Base-by-base conservation (phyloP, 352 stramenopile genomes). In the Bremia lactucae region DNA sequence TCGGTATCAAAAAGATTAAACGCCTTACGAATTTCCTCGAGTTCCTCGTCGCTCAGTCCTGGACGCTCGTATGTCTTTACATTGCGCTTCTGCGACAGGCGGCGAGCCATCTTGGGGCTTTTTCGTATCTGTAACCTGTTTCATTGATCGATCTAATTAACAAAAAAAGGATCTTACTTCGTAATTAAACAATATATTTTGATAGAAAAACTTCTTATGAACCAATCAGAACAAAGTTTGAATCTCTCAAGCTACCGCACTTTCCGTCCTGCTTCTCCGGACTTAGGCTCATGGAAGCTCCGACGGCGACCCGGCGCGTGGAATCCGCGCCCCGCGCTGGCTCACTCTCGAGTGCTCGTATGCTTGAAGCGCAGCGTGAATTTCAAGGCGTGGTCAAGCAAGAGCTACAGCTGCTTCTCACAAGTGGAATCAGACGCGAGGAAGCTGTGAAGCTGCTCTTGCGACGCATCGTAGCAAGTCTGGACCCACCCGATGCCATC, bases 1-100 rank as follows among this genome's bases (percentile, higher is more conserved):
- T 98, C 94, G 20, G 89, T 97, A 64, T 98, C 94, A 49, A 98
- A 98, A 15, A 98, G 69, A 57, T 98, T 90, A 63, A 98, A 98
- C 10, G 94, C 91, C 65, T 97, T 91, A 33, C 88, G 79, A 63
- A 97, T 97, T 69, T 97, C 91, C 60, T 97, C 86, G 34, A 96
- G 87, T 62, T 97, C 87, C 58, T 97, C 87, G 49, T 97, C 87
- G 31, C 84, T 96, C 42, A 96, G 67, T 0, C 67, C 72, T 21
- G 72, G 72, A 0, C 71, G 68, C 61, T 96, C 87, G 51, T 96
- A 96, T 51, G 87, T 95, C 66, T 96, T 96, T 22, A 71, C 69
- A 48, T 87, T 93, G 47, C 71, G 66, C 53, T 86, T 84, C 55
- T 86, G 76, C n/a, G 71, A 79, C 46, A 87, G 77, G 24, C 75